phyloP scores from a whole-genome alignment of 495 filamentous ascomycete genomes.

The Neurospora sp. region DNA sequence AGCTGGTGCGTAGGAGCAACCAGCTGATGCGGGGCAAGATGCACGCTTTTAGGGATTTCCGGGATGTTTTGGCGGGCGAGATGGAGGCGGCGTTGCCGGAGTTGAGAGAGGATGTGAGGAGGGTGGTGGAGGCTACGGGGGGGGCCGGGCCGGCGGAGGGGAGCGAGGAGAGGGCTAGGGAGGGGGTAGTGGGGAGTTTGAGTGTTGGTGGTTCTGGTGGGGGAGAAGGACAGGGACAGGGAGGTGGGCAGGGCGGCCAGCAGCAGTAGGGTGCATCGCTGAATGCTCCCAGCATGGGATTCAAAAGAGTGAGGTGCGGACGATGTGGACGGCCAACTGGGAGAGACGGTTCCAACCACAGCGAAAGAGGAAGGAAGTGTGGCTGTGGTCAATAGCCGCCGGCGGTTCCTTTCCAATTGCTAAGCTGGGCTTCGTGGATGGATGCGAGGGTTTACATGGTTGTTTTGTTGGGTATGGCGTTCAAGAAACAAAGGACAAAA shows the following conservation, averaged over 20 bases:
- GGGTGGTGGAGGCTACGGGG: constrained; percentile 43
- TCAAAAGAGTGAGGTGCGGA: neutral
- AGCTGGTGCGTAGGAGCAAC: constrained; percentile 74
- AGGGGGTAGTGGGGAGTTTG: neutral
- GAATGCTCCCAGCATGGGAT: neutral
- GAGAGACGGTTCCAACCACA: neutral
- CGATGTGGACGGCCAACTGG: neutral
- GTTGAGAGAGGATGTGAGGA: constrained; percentile 56
- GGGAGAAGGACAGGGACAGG: neutral
- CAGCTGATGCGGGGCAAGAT: constrained; percentile 77
- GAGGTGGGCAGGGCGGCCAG: neutral
- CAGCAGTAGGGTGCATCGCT: neutral
- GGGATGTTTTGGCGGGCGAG: constrained; percentile 72
- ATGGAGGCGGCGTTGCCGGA: constrained; percentile 73
- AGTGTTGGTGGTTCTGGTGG: neutral
- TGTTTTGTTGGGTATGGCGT: neutral
- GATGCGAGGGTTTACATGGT: neutral
- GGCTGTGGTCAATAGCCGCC: neutral
- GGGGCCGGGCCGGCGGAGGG: constrained; percentile 4
- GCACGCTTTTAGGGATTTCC: constrained; percentile 67
- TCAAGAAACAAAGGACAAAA: neutral
- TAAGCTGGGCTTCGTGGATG: neutral
- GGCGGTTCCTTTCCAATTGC: neutral
- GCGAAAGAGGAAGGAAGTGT: neutral
- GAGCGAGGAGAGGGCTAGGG: neutral